phyloP scores from a whole-genome alignment of 179 eudicot species.

The Beta macrorhiza region DNA sequence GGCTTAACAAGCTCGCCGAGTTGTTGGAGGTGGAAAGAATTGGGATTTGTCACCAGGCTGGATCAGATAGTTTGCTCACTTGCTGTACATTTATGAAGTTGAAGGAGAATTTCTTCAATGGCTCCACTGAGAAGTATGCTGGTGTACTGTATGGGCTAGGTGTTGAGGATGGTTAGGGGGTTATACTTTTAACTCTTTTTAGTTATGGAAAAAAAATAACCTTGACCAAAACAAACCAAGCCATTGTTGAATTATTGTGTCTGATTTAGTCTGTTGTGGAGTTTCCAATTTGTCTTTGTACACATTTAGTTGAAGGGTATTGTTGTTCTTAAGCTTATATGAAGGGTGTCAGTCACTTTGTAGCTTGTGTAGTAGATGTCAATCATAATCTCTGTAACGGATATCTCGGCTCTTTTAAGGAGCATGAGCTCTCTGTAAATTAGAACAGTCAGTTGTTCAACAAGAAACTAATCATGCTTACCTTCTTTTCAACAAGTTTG shows the following conservation, averaged over 20 bases:
- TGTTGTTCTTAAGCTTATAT: conserved; percentile 29
- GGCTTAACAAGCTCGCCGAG: conserved; percentile 48
- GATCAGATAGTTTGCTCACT: conserved; percentile 50
- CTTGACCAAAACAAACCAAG: conserved; percentile 32
- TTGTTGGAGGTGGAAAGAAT: conserved; percentile 41
- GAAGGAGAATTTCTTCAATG: conserved; percentile 47
- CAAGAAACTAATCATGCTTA: conserved; percentile 39
- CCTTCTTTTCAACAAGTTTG: conserved; percentile 24
- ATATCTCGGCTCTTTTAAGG: conserved; percentile 34
- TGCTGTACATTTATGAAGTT: conserved; percentile 43
- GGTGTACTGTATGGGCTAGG: conserved; percentile 48
- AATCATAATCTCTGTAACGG: conserved; percentile 35
- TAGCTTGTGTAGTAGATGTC: conserved; percentile 41
- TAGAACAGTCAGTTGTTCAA: conserved; percentile 44
- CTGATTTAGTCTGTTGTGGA: conserved; percentile 37
- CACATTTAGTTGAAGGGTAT: conserved; percentile 39
- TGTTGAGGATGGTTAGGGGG: conserved; percentile 39
- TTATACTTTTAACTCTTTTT: conserved; percentile 18
- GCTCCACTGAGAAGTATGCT: conserved; percentile 44
- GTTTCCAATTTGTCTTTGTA: conserved; percentile 37
- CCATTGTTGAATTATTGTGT: conserved; percentile 35
- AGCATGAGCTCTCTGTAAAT: conserved; percentile 44
- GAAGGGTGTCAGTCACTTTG: conserved; percentile 25
- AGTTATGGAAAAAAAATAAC: conserved; percentile 26
- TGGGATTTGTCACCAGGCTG: conserved; percentile 47